A percentile compares a stretch with the other conserved stretches of the same genome.
Evolutionary conservation across 345 rosid genomes (phyloP).

Genomic region (Hibiscus syriacus): DNA sequence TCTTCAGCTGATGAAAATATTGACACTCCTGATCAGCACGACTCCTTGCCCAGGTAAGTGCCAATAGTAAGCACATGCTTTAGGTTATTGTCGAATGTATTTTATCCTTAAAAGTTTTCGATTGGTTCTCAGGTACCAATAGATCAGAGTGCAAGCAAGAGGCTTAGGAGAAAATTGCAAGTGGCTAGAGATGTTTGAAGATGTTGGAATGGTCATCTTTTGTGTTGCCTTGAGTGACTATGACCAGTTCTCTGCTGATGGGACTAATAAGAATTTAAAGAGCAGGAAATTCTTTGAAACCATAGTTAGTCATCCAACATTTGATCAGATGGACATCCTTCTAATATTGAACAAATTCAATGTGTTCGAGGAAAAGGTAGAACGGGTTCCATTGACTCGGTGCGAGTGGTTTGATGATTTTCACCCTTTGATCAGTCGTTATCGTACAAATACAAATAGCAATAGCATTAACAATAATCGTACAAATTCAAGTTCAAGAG

Average conservation of each 20-base stretch:
- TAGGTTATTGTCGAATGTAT: not conserved
- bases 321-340: constrained; percentile 86
- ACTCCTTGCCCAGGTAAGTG: constrained; percentile 63
- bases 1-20: constrained; percentile 46
- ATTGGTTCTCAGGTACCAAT: constrained; percentile 64
- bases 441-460: constrained; percentile 35
- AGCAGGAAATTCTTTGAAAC: constrained; percentile 78
- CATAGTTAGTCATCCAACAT: constrained; percentile 73
- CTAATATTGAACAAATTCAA: constrained; percentile 79
- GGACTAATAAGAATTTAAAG: constrained; percentile 66
- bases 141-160: constrained; percentile 74
- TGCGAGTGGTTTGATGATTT: constrained; percentile 96
- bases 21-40: constrained; percentile 59
- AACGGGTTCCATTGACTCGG: constrained; percentile 45
- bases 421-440: constrained; percentile 63
- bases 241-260: constrained; percentile 53
- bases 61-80: not conserved
- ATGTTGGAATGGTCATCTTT: constrained; percentile 82
- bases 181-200: constrained; percentile 99
- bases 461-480: constrained; percentile 35
- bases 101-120: not conserved
- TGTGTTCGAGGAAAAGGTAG: constrained; percentile 75
- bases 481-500: constrained; percentile 72
- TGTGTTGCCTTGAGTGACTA: constrained; percentile 80
- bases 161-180: constrained; percentile 92